Conservation (phyloP, 176 grass and related monocot genomes). For the Puya raimondii region DNA sequence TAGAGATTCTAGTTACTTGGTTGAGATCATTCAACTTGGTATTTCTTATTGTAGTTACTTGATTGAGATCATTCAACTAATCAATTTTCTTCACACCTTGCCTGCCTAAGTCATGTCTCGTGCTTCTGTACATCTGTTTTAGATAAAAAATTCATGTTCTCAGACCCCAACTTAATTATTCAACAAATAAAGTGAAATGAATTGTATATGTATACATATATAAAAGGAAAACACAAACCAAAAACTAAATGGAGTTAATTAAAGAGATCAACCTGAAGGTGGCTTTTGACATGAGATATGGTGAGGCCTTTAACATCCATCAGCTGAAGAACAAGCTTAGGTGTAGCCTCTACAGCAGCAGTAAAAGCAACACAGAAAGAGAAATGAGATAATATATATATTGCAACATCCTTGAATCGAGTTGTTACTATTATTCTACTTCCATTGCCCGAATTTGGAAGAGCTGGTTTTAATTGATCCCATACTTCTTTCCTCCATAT, state of each 20-base stretch:
- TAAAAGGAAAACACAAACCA: background rate
- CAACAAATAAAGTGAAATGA: background rate
- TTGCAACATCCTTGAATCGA: background rate
- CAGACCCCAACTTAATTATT: background rate
- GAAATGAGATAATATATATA: background rate
- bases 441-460: background rate
- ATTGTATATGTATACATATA: background rate
- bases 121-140: conserved; percentile 89
- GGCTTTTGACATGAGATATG: conserved; percentile 94
- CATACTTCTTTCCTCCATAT: background rate
- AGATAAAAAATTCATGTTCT: background rate
- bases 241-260: background rate
- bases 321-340: conserved; percentile 82
- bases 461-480: background rate
- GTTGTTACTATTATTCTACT: conserved; percentile 3
- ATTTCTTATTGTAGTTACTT: no score
- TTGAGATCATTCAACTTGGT: no score
- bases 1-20: no score
- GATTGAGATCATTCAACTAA: no score
- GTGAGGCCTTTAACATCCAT: conserved; percentile 84
- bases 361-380: background rate
- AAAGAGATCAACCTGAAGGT: conserved; percentile 57
- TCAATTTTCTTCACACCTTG: conserved; percentile 35
- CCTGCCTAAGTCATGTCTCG: conserved; percentile 68
- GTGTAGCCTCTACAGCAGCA: conserved; percentile 68